A percentile compares a stretch with the other conserved stretches of the same genome.
phyloP scores from a whole-genome alignment of 2,329 filamentous ascomycete genomes.

The Orbilia brochopaga region DNA sequence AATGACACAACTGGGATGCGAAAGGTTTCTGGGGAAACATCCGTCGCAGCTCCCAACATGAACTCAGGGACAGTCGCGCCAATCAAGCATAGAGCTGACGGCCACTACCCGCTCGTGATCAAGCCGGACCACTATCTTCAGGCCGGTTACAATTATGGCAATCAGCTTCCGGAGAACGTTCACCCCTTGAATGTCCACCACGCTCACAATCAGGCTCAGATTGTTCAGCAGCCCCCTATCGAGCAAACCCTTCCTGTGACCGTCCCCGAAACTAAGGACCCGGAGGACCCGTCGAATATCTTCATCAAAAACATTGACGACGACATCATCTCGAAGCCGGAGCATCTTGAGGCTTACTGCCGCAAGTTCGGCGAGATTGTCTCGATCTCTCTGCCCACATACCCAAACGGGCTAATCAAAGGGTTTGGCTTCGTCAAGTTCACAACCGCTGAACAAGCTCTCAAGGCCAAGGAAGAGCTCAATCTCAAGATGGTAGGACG shows the following conservation, averaged over 20 bases:
- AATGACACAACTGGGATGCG: slow-evolving; percentile 21
- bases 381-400: slow-evolving; percentile 89
- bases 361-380: slow-evolving; percentile 90
- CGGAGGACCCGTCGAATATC: slow-evolving; percentile 69
- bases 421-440: slow-evolving; percentile 97
- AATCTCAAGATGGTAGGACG: slow-evolving; percentile 68
- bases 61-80: neutral
- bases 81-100: neutral
- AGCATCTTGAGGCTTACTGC: slow-evolving; percentile 91
- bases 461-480: slow-evolving; percentile 84
- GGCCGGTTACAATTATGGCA: slow-evolving; percentile 9
- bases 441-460: slow-evolving; percentile 84
- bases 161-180: slow-evolving; percentile 21
- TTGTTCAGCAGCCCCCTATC: slow-evolving; percentile 1
- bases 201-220: slow-evolving; percentile 13
- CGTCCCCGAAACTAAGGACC: slow-evolving; percentile 54
- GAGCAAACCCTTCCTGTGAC: slow-evolving; percentile 21
- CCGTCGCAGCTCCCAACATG: slow-evolving; percentile 13
- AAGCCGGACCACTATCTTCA: slow-evolving; percentile 18
- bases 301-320: slow-evolving; percentile 99
- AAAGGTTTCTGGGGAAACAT: slow-evolving; percentile 34
- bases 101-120: slow-evolving; percentile 12
- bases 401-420: slow-evolving; percentile 87
- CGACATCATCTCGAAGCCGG: slow-evolving; percentile 89
- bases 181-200: slow-evolving; percentile 20